Evolutionary conservation across 2,329 filamentous ascomycete genomes (phyloP).

Genomic region (Orbilia oligospora): DNA sequence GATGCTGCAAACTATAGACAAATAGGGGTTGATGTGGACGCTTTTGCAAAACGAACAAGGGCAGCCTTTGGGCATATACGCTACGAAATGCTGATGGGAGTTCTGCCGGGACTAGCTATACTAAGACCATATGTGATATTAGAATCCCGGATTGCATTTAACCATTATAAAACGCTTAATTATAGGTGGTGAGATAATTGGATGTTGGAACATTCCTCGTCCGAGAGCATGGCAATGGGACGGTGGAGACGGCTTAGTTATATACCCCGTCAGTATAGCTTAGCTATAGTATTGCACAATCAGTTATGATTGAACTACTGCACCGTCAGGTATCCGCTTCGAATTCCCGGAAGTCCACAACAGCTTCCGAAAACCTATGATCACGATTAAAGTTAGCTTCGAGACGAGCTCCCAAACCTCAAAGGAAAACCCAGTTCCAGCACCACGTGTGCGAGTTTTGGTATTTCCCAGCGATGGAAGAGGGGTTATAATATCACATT

Average conservation of each 20-base stretch:
- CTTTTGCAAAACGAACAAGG: slow-evolving; percentile 41
- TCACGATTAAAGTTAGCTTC: slow-evolving; percentile 22
- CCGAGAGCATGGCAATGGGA: slow-evolving; percentile 58
- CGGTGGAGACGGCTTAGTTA: slow-evolving; percentile 36
- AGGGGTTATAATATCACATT: slow-evolving; percentile 59
- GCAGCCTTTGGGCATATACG: slow-evolving; percentile 33
- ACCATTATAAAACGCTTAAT: slow-evolving; percentile 45
- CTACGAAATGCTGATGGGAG: slow-evolving; percentile 26
- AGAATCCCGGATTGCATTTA: slow-evolving; percentile 46
- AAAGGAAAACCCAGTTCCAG: slow-evolving; percentile 25
- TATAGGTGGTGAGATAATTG: slow-evolving; percentile 60
- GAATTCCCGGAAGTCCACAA: slow-evolving; percentile 46
- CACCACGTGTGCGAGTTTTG: slow-evolving; percentile 45
- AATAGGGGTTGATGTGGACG: slow-evolving; percentile 49
- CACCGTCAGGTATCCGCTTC: slow-evolving; percentile 34
- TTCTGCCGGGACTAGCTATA: slow-evolving; percentile 23
- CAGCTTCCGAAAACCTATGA: slow-evolving; percentile 47
- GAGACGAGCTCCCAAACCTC: slow-evolving; percentile 34
- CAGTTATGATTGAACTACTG: slow-evolving; percentile 28
- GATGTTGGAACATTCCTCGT: slow-evolving; percentile 54
- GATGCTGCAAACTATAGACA: background rate
- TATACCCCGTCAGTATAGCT: slow-evolving; percentile 48
- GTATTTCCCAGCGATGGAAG: slow-evolving; percentile 42
- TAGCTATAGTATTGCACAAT: slow-evolving; percentile 57
- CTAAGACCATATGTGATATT: slow-evolving; percentile 39